A percentile compares a stretch with the other conserved stretches of the same genome.
These are phyloP conservation scores for Hevea brasiliensis DNA, from an alignment of 345 rosid species.

Conservation along the genomic window DNA sequence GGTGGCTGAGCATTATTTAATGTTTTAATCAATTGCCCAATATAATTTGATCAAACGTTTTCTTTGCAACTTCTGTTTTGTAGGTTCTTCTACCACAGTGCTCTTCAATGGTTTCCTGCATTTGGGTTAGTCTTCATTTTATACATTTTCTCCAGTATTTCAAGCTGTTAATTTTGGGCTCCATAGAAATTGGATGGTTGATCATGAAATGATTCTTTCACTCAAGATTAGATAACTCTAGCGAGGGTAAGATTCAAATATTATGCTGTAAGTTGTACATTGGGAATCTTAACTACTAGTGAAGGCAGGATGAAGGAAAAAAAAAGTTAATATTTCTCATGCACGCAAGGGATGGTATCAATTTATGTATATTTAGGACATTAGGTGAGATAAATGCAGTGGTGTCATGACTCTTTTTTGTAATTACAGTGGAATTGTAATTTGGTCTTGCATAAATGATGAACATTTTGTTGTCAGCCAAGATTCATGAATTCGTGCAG, in stretches of 20 bases:
- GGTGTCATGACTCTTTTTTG: background rate
- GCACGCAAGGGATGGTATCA: background rate
- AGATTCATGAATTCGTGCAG: background rate
- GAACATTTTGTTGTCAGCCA: background rate
- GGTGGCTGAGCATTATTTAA: conserved; percentile 4
- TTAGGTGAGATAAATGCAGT: background rate
- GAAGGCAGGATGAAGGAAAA: background rate
- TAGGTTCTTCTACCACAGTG: conserved; percentile 97
- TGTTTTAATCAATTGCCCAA: conserved; percentile 2
- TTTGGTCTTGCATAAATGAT: background rate
- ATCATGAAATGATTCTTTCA: background rate
- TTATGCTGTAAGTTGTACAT: background rate
- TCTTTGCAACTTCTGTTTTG: conserved; percentile 18
- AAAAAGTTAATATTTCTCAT: background rate
- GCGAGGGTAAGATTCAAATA: background rate
- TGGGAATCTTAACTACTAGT: background rate
- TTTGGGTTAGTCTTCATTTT: conserved; percentile 59
- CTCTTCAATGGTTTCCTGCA: conserved; percentile 79
- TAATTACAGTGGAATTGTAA: background rate
- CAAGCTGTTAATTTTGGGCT: background rate
- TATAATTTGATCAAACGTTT: background rate
- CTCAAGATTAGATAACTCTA: background rate
- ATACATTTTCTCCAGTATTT: background rate
- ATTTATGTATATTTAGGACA: background rate
- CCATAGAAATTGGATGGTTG: background rate